These are phyloP conservation scores for Silene coronaria DNA, from an alignment of 179 eudicot species.

Conservation along the genomic window DNA sequence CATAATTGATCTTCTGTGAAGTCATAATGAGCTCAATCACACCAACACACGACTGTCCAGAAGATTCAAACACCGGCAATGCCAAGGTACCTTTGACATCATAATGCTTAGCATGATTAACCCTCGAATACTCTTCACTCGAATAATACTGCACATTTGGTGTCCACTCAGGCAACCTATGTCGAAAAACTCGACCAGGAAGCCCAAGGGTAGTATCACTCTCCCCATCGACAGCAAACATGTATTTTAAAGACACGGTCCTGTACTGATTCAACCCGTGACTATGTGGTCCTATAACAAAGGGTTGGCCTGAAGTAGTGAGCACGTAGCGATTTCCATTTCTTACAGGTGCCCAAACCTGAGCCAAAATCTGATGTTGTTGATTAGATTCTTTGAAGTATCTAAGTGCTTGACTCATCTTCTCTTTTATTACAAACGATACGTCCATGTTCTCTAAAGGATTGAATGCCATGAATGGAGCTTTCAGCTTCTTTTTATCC, in stretches of 20 bases:
- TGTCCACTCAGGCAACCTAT: constrained; percentile 89
- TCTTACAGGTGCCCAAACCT: constrained; percentile 89
- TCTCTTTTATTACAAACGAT: constrained; percentile 58
- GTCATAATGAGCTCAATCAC: constrained; percentile 83
- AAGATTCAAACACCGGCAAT: constrained; percentile 70
- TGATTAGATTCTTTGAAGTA: constrained; percentile 72
- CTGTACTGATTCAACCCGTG: constrained; percentile 84
- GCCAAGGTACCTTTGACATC: constrained; percentile 72
- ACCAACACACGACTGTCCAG: constrained; percentile 68
- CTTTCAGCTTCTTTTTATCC: constrained; percentile 39
- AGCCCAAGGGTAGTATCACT: constrained; percentile 63
- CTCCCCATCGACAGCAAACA: constrained; percentile 67
- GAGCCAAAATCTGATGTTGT: constrained; percentile 75
- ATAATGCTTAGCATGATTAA: constrained; percentile 54
- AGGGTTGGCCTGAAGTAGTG: constrained; percentile 93
- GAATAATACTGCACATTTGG: constrained; percentile 85
- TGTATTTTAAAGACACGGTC: constrained; percentile 68
- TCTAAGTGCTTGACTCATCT: constrained; percentile 79
- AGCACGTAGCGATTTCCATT: constrained; percentile 59
- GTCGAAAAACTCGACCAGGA: constrained; percentile 84
- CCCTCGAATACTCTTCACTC: constrained; percentile 60
- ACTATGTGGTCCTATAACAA: constrained; percentile 67
- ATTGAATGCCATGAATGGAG: constrained; percentile 35
- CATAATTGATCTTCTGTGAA: constrained; percentile 68
- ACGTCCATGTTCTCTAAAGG: constrained; percentile 42